phyloP scores from a whole-genome alignment of 177 flowering plant species.

The Telopea speciosissima region DNA sequence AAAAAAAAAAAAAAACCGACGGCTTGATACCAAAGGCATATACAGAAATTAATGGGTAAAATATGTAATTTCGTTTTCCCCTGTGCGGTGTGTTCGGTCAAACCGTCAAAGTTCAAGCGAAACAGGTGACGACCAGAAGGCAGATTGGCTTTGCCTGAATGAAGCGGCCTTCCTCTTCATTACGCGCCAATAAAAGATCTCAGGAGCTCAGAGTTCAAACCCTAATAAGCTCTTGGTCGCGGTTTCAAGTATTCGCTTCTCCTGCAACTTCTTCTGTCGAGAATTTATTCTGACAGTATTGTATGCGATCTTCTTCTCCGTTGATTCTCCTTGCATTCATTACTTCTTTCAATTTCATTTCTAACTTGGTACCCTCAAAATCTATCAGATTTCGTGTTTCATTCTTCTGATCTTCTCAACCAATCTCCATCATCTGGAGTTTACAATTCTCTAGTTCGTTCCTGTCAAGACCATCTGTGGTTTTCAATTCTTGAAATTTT shows the following conservation, averaged over 20 bases:
- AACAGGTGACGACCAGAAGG: no score
- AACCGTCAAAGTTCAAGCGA: no score
- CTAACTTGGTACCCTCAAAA: not conserved
- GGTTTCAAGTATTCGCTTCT: not conserved
- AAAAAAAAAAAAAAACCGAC: no score
- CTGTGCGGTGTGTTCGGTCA: no score
- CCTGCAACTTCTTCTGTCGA: not conserved
- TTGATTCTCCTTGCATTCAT: not conserved
- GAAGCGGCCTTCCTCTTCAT: no score
- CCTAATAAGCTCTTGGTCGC: not conserved
- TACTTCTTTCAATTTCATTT: not conserved
- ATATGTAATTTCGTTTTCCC: no score
- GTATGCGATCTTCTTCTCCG: not conserved
- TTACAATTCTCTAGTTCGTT: not conserved
- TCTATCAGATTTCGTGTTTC: not conserved
- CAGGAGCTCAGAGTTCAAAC: not conserved
- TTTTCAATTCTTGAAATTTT: no score
- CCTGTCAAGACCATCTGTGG: not conserved
- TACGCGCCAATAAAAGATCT: not conserved
- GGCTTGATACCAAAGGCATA: no score
- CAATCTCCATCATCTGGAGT: not conserved
- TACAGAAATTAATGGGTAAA: no score
- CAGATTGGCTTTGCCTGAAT: no score
- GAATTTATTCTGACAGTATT: not conserved
- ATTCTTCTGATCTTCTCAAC: not conserved